These are phyloP conservation scores for Paraphoma chrysanthemicola DNA, from an alignment of 2,329 filamentous ascomycete species.

Conservation along the genomic window DNA sequence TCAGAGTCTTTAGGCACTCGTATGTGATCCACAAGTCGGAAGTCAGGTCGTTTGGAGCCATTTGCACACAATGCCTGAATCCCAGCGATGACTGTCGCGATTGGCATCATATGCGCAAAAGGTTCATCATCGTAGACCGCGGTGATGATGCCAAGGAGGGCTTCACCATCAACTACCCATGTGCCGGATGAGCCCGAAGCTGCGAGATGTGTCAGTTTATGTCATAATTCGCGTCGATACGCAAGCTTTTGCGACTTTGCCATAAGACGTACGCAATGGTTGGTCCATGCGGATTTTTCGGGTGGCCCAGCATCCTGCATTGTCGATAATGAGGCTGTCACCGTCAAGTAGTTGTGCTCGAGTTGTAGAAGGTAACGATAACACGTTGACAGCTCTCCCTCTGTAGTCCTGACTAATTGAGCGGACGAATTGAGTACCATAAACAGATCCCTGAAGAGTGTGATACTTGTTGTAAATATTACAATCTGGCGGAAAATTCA, in stretches of 20 bases:
- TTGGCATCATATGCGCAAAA: conserved; percentile 16
- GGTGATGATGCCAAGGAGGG: conserved; percentile 11
- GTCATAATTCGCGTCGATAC: no score
- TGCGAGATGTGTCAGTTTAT: not conserved
- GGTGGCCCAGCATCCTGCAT: conserved; percentile 7
- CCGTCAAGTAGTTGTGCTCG: conserved; percentile 3
- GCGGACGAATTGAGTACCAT: not conserved
- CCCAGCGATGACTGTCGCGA: conserved; percentile 5
- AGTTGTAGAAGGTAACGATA: conserved; percentile 4
- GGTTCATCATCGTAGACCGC: conserved; percentile 11
- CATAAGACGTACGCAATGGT: conserved; percentile 3
- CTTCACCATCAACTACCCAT: conserved; percentile 11
- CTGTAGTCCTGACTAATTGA: not conserved
- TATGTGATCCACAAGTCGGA: no score
- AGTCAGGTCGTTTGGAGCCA: no score
- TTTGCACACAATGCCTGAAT: conserved; percentile 1
- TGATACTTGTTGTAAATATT: not conserved
- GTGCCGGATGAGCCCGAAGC: conserved; percentile 9
- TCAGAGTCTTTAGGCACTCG: no score
- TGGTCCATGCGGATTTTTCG: conserved; percentile 9
- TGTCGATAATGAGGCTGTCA: conserved; percentile 5
- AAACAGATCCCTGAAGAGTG: no score
- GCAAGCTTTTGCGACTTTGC: no score
- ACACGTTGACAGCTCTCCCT: conserved; percentile 4
- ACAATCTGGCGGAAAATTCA: not conserved